Evolutionary conservation across 225 moss, liverwort and hornwort species (phyloP), one percentile per base, ranked within the genome.

Genomic region (Marchantia paleacea): DNA sequence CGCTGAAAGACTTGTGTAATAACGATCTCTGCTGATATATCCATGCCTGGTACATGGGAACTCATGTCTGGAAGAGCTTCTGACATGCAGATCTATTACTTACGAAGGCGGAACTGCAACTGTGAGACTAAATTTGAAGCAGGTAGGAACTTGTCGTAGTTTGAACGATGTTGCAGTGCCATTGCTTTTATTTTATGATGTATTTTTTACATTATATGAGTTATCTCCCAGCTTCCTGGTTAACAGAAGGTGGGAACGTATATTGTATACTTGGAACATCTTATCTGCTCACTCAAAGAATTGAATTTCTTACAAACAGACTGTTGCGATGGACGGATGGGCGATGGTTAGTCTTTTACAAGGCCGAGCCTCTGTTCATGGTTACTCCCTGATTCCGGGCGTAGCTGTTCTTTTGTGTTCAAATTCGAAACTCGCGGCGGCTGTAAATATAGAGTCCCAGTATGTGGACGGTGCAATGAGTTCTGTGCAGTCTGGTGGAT

Each of bases 331-430:
- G 76, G 94, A 94, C 80, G 96, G 96, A 55, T 94, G 94, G 88
- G 92, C 96, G 9, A 90, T 91, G 89, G 92, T 96, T 64, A 90
- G 85, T 87, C 87, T 92, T 31, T 52, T 89, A 74, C 80, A 90
- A 75, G 96, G 92, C 75, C 87, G 89, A 63, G 96, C 97, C 10
- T 85, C 89, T 79, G 92, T 93, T 81, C 93, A 92, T 80, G 94
- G 94, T 49, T 94, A 94, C 84, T 87, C 81, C 84, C 89, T 93
- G 26, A 84, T 79, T 82, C 83, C 81, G 75, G 90, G 92, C 49
- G 82, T 89, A 71, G 92, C 92, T 74, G 88, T 94, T 54, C 88
- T 94, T 76, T 89, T 97, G 82, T 94, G 90, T 81, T 94, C 96
- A 64, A 94, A 92, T 81, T 89, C 94, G 28, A 94, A 92, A 82